A percentile compares a stretch with the other conserved stretches of the same genome.
Evolutionary conservation across 352 stramenopile genomes (phyloP).

Genomic region (Globisporangium spiculum): DNA sequence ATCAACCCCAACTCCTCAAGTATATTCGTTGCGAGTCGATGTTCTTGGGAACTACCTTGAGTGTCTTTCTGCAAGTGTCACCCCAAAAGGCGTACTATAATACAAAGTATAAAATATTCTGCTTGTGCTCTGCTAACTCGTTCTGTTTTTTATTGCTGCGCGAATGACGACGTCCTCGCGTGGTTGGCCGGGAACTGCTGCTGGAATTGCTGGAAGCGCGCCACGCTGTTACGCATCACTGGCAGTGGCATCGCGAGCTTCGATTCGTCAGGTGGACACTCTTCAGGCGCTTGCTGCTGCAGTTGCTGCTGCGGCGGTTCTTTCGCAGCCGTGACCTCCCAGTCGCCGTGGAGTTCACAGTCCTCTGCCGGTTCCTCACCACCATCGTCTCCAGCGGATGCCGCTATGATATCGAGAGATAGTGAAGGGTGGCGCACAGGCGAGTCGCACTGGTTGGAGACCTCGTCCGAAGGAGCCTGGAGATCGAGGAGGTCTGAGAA

Average conservation of each 20-base stretch:
- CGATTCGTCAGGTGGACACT: slow-evolving; percentile 13
- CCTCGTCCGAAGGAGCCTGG: slow-evolving; percentile 15
- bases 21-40: no score
- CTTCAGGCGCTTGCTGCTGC: slow-evolving; percentile 21
- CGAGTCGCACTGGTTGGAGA: slow-evolving; percentile 59
- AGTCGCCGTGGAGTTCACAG: slow-evolving; percentile 8
- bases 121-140: not conserved
- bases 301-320: slow-evolving; percentile 3
- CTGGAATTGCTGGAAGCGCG: slow-evolving; percentile 47
- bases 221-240: slow-evolving; percentile 24
- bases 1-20: no score
- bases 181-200: slow-evolving; percentile 52
- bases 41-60: no score
- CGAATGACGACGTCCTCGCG: slow-evolving; percentile 10
- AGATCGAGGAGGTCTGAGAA: slow-evolving; percentile 24
- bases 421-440: slow-evolving; percentile 7
- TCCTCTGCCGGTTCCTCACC: slow-evolving; percentile 3
- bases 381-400: not conserved
- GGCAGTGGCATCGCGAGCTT: slow-evolving; percentile 4
- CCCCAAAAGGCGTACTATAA: no score
- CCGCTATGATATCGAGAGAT: not conserved
- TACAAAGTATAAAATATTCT: no score
- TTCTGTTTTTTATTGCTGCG: not conserved
- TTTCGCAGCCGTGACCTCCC: slow-evolving; percentile 15
- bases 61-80: no score